Base-by-base conservation (phyloP, 2,329 filamentous ascomycete genomes). In the Zymoseptoria brevis region DNA sequence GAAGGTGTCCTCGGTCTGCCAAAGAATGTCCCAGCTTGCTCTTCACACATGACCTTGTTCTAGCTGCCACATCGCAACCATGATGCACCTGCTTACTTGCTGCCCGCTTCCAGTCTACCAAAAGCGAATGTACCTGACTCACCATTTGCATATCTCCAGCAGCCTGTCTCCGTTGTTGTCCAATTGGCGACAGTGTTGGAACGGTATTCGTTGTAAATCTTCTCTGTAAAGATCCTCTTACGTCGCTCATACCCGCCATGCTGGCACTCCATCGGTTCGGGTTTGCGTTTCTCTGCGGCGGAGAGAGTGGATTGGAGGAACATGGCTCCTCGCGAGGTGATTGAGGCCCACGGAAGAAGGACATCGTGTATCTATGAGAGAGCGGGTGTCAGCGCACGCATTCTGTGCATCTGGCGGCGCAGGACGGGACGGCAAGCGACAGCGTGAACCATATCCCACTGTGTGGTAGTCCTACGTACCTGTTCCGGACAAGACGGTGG, bases 141-240 rank as follows among this genome's bases (percentile, higher is more conserved):
- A 73, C 71, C 63, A 60, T 58, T 52, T 68, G 62, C 51, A 58
- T 61, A 51, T 72, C 77, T 71, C 84, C 82, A 53, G 80, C 77
- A 56, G 79, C 74, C 70, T 81, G 80, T 60, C 76, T 73, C 56
- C 80, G 73, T 68, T 81, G 78, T 72, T 83, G 81, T 53, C 80
- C 83, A 70, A 80, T 80, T 60, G 81, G 77, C 55, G 78, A 80
- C 71, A 92, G 76, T 79, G 81, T 91, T 83, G 76, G 90, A 82
- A 77, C 89, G 86, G 77, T 96, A 69, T 80, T 95, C 59, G 92
- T 94, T 64, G 93, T 97, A 77, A 97, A 97, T 72, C 93, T 88
- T 71, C 93, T 87, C 75, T 92, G 90, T 73, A 97, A 81, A 68
- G 86, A 86, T 64, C 85, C 84, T 75, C 92, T 86, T 66, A 83